These are phyloP conservation scores for Cornus suecica DNA, from an alignment of 148 eudicot species.

Conservation along the genomic window DNA sequence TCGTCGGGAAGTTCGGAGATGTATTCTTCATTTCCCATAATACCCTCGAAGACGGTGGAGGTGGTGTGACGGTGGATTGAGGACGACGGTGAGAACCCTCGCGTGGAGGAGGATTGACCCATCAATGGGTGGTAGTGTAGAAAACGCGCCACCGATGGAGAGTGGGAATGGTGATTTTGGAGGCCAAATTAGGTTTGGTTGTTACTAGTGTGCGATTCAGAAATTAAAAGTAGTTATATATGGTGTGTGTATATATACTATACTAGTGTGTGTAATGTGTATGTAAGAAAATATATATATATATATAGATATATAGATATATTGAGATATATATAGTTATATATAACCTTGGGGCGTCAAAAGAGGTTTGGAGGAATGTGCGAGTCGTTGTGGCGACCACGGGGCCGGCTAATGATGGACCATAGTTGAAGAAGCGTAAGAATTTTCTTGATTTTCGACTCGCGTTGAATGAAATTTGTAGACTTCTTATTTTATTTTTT, in stretches of 20 bases:
- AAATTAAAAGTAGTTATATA: background rate
- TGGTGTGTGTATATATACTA: background rate
- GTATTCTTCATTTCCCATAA: conserved; percentile 12
- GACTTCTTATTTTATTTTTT: too few relatives aligned
- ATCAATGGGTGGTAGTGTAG: background rate
- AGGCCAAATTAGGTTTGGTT: background rate
- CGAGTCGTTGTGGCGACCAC: background rate
- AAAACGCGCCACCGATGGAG: background rate
- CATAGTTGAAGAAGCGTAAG: background rate
- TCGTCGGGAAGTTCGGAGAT: conserved; percentile 46
- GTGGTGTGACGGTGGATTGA: background rate
- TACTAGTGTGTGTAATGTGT: too few relatives aligned
- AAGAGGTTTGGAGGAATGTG: background rate
- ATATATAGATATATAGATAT: too few relatives aligned
- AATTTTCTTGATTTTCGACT: too few relatives aligned
- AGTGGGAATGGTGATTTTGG: background rate
- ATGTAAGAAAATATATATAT: too few relatives aligned
- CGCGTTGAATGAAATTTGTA: too few relatives aligned
- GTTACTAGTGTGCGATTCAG: background rate
- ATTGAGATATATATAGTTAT: background rate
- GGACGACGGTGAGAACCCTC: background rate
- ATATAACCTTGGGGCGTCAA: background rate
- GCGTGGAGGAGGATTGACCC: conserved; percentile 17
- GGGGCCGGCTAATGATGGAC: background rate
- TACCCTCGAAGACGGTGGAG: background rate